Base-by-base conservation (phyloP, 148 eudicot genomes). In the Amaranthus palmeri region DNA sequence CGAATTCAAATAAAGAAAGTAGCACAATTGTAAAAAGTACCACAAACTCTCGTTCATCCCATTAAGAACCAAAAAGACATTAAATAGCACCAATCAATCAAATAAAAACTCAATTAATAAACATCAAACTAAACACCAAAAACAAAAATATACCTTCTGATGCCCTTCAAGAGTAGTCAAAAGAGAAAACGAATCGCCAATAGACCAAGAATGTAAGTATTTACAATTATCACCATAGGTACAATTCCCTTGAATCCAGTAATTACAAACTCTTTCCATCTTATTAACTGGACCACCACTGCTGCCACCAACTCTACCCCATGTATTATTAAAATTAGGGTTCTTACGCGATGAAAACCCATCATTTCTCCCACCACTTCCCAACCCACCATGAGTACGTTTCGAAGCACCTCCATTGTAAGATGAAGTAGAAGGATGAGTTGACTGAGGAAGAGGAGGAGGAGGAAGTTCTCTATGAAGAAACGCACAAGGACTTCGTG, bases 91-190 rank as follows among this genome's bases (percentile, higher is more conserved):
- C 18, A 57, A 59, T 18, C 52, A 62, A 68, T 52, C 43, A 18
- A 51, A 45, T 49, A 11, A 75, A 81, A 69, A 54, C 15, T 42
- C 17, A 75, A 51, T 15, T 3, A 67, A 50, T 13, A 9, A 70
- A 14, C n/a, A 47, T 18, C 17, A 61, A 57, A 59, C 36, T 2
- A 14, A 40, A 14, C 36, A 53, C 45, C 46, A 40, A 56, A 69
- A 25, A 25, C 15, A 52, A 63, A 52, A 44, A 3, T n/a, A 41
- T 55, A 93, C 98, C 97, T 92, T 86, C 58, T 86, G 90, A 72
- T 96, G 99, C 3, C 96, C 97, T n/a, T 92, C 92, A 40, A 96
- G 97, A 43, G 87, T 84, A 0, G 97, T 82, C 82, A 96, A 77
- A 56, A 92, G 67, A 1, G 89, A 73, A 70, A 96, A 87, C 36